Conservation (phyloP, 441 rosid genomes). For the Brassica balearica region DNA sequence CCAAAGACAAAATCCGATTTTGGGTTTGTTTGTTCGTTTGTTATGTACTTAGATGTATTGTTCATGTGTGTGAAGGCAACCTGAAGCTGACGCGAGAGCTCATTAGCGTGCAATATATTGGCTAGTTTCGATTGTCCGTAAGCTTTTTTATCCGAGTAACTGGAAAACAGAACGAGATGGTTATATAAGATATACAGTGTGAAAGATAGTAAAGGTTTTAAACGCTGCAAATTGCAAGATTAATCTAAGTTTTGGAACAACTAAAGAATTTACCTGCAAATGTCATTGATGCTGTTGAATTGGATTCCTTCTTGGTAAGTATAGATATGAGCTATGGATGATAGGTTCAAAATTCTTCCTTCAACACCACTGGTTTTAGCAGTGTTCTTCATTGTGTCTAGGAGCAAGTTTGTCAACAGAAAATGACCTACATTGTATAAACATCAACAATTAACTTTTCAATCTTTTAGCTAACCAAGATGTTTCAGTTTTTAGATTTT, state of each 20-base stretch:
- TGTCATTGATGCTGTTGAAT: slow-evolving; percentile 65
- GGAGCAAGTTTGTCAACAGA: slow-evolving; percentile 78
- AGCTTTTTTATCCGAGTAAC: slow-evolving; percentile 86
- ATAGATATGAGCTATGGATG: slow-evolving; percentile 84
- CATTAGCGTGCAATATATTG: slow-evolving; percentile 81
- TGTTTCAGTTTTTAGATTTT: neutral
- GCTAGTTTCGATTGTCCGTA: slow-evolving; percentile 96
- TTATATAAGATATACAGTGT: neutral
- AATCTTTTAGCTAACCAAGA: neutral
- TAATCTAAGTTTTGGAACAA: neutral
- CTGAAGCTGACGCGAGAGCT: slow-evolving; percentile 87
- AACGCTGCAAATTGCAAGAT: neutral
- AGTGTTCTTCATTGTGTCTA: slow-evolving; percentile 80
- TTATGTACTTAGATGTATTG: neutral
- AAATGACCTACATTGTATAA: slow-evolving; percentile 70
- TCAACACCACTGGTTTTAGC: slow-evolving; percentile 70
- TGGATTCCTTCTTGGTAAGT: slow-evolving; percentile 66
- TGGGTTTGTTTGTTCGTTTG: neutral
- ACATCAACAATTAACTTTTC: neutral
- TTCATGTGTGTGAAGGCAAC: slow-evolving; percentile 45
- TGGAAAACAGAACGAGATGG: slow-evolving; percentile 32
- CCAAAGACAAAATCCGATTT: neutral
- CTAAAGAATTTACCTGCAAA: slow-evolving; percentile 46
- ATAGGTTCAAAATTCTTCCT: slow-evolving; percentile 87
- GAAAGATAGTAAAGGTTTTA: neutral